A percentile compares a stretch with the other conserved stretches of the same genome.
These are phyloP conservation scores for Balansia obtecta DNA, from an alignment of 2,329 filamentous ascomycete genomes.

Conservation along the genomic window DNA sequence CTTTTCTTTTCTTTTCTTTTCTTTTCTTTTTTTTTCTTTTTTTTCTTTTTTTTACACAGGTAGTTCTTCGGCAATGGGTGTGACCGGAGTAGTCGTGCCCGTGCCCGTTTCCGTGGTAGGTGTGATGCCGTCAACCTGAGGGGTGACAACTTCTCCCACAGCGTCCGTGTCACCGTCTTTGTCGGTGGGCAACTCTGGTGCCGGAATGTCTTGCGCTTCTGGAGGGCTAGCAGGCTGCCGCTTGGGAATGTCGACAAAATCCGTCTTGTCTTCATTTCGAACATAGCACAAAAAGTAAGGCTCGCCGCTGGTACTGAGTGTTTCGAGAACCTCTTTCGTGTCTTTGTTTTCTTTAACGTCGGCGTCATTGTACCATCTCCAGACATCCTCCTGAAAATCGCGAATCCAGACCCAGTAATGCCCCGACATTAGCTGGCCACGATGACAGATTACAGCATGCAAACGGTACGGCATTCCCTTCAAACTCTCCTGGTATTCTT, in stretches of 20 bases:
- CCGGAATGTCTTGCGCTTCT: constrained; percentile 4
- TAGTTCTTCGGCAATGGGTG: background rate
- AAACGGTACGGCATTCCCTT: constrained; percentile 63
- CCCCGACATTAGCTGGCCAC: constrained; percentile 58
- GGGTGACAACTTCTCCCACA: background rate
- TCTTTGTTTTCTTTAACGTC: constrained; percentile 58
- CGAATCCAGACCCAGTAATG: constrained; percentile 98
- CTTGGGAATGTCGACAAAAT: constrained; percentile 35
- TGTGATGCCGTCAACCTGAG: background rate
- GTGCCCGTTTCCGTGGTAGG: background rate
- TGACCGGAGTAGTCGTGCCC: background rate
- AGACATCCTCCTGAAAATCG: constrained; percentile 70
- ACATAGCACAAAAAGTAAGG: constrained; percentile 80
- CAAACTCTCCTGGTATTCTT: constrained; percentile 33
- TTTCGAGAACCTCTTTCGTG: constrained; percentile 54
- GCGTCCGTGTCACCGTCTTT: constrained; percentile 15
- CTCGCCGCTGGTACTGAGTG: constrained; percentile 56
- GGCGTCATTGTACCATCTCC: constrained; percentile 92
- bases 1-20: too few relatives aligned
- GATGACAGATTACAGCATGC: constrained; percentile 88
- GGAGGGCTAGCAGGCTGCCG: constrained; percentile 16
- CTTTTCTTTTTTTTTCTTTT: too few relatives aligned
- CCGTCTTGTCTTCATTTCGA: constrained; percentile 49
- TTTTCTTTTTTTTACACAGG: too few relatives aligned
- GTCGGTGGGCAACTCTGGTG: constrained; percentile 7